Base-by-base conservation (phyloP, 345 rosid genomes). In the Melaleuca quinquenervia region DNA sequence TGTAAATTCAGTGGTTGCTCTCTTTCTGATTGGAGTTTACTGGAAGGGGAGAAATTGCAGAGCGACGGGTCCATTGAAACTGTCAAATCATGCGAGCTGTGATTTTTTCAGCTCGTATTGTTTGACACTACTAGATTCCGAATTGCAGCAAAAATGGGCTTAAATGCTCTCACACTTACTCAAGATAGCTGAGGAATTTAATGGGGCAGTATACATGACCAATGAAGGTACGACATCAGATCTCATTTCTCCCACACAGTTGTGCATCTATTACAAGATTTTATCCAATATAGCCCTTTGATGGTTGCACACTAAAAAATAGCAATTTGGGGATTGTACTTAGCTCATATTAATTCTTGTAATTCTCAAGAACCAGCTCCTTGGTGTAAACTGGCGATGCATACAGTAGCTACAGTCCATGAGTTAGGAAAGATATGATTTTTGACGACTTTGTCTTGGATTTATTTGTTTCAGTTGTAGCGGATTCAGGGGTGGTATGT, bases 41-140 rank as follows among this genome's bases (percentile, higher is more conserved):
- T 15, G 99, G 99, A 83, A 94, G 99, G 90, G 97, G 99, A 55
- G 98, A 96, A 90, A 99, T 96, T 55, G 99, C 98, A 74, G 98
- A 96, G 50, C 98, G 99, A 50, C 98, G 94, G 97, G 99, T 97
- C 83, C 89, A 44, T 48, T 32, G n/a, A 20, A n/a, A 24, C 83
- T 51, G 75, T 84, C 85, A 64, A 16, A 56, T 76, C 50, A 58
- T 87, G 78, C 36, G 16, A 44, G 82, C 27, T 48, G 70, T 22
- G 41, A 18, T 44, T 45, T 44, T n/a, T n/a, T 14, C 44, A 50
- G 20, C 41, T 44, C 22, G 27, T 48, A 27, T 62, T 32, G 50
- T 13, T 80, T 52, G 70, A 64, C 41, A 58, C 22, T 1, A 64
- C 13, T 53, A 14, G 11, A 11, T 90, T 50, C 50, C 56, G 53